Evolutionary conservation across 176 grass and related monocot species (phyloP), one percentile per base, ranked within the genome.

Genomic region (Themeda triandra): DNA sequence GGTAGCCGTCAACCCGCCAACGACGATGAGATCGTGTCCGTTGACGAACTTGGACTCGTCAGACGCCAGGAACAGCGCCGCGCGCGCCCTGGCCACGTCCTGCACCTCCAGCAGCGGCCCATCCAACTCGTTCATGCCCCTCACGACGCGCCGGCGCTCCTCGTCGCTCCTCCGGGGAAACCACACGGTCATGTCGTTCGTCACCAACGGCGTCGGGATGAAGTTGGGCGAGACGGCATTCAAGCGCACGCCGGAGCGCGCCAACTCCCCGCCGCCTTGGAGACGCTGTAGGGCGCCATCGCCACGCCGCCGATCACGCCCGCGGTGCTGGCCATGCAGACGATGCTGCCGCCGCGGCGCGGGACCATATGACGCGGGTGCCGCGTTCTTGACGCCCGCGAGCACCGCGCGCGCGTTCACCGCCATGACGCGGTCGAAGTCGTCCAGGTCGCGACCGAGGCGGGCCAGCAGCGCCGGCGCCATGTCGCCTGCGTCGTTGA

Each of bases 311-410:
- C 83, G 3, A 59, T 1, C 42, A 82, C 7, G 18, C 83, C 88
- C 13, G 56, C 3, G 25, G 48, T 1, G 71, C 90, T 92, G 23
- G 90, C 83, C 4, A 84, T 80, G 77, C 83, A 92, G 41, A 95
- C 10, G 48, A 95, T 92, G 80, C 83, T 79, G 21, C 93, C 91
- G 25, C 90, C 88, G 65, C 67, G 0, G 45, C 85, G 85, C 73
- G 6, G 87, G n/a, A n/a, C n/a, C n/a, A n/a, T n/a, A n/a, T n/a
- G n/a, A n/a, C n/a, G n/a, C n/a, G n/a, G n/a, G n/a, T n/a, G n/a
- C n/a, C n/a, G n/a, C 90, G 86, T 95, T 87, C 85, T 92, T 95
- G 62, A 95, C 79, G 4, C 90, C 87, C 0, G 93, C 93, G 14
- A 90, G 33, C 28, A 81, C 73, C 87, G 87, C 5, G 65, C 10